phyloP scores from a whole-genome alignment of 441 rosid species.

The Mallotus repandus region DNA sequence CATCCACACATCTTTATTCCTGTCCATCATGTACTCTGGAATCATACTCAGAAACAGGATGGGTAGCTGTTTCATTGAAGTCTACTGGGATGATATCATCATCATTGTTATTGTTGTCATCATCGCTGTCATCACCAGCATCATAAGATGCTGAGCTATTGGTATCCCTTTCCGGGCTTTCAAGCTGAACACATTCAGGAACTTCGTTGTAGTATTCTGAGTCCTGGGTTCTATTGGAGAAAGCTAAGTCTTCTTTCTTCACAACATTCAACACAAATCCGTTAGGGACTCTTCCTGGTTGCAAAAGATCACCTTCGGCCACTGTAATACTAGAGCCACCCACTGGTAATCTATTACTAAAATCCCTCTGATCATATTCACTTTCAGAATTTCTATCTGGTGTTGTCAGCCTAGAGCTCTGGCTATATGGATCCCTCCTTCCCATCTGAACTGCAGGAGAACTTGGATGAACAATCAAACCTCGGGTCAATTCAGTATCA shows the following conservation, averaged over 20 bases:
- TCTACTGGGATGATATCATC: no score
- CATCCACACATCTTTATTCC: neutral
- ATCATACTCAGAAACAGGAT: slow-evolving; percentile 3
- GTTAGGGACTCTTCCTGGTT: slow-evolving; percentile 60
- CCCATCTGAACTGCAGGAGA: slow-evolving; percentile 43
- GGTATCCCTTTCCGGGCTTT: slow-evolving; percentile 58
- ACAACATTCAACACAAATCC: slow-evolving; percentile 76
- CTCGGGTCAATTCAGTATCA: slow-evolving; percentile 51
- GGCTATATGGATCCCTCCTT: slow-evolving; percentile 42
- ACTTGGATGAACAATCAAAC: slow-evolving; percentile 43
- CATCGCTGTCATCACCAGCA: slow-evolving; percentile 36
- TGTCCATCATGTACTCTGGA: slow-evolving; percentile 5
- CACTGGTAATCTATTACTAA: slow-evolving; percentile 26
- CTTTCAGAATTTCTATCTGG: slow-evolving; percentile 43
- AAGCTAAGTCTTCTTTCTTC: slow-evolving; percentile 48
- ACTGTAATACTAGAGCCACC: slow-evolving; percentile 58
- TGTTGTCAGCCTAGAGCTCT: slow-evolving; percentile 38
- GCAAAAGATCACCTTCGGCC: slow-evolving; percentile 76
- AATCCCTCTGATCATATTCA: slow-evolving; percentile 43
- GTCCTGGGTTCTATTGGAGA: slow-evolving; percentile 33
- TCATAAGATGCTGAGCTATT: slow-evolving; percentile 74
- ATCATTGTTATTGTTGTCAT: neutral
- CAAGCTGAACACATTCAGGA: slow-evolving; percentile 67
- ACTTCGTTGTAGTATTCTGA: slow-evolving; percentile 40
- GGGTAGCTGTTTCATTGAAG: slow-evolving; percentile 13